Evolutionary conservation across 179 eudicot species (phyloP), one percentile per base, ranked within the genome.

Genomic region (Silene noctiflora): DNA sequence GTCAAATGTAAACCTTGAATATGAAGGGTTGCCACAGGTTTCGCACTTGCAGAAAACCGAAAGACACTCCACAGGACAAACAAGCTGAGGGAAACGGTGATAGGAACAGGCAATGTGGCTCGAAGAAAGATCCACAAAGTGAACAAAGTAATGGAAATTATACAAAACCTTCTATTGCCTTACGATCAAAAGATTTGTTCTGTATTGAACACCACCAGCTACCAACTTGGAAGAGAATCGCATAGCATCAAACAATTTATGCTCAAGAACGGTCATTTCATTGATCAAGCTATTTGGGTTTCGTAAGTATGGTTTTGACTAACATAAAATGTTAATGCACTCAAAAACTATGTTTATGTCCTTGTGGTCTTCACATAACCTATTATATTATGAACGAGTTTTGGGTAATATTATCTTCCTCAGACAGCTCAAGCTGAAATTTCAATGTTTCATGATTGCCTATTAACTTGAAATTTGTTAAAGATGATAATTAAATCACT

Each of bases 1-100:
- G 35, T 3, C 4, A 31, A 31, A 31, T 31, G 35, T 31, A 31
- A 31, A 58, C 42, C 8, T 25, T 71, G 16, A 63, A 29, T 22
- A 16, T 78, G 85, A 77, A 91, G 97, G 82, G 63, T 85, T 67
- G 84, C 90, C 0, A 82, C 85, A 63, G 81, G 91, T 59, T 73
- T 90, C 9, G 87, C 79, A n/a, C 46, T 90, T 4, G 89, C 78
- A 16, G 86, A 85, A 61, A 86, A 85, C 78, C 84, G 82, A 71
- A 80, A 69, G 39, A 78, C 76, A 10, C 20, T 77, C 6, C 82
- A 81, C 4, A 82, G 79, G 77, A 82, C 87, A 16, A 85, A 71
- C 72, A 86, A 58, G 70, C 70, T 92, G 75, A 80, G 84, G 74
- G 81, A 82, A 58, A 85, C 89, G 6, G 72, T 86, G 1, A 61